Conservation (phyloP, 2,329 filamentous ascomycete species). For the Chaetothyriales sp. region DNA sequence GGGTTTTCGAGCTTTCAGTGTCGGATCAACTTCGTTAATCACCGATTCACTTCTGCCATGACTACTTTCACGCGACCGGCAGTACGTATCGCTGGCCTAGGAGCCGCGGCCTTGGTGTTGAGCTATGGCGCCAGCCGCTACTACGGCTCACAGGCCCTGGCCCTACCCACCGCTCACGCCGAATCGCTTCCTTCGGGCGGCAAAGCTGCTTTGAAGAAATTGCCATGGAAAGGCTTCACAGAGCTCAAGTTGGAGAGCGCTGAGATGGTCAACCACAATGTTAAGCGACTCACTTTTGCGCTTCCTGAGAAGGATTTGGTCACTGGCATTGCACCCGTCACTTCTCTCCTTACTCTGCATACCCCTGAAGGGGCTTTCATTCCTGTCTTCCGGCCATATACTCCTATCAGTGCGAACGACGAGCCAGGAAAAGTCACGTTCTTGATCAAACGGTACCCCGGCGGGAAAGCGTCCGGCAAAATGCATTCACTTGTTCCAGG, state of each 20-base stretch:
- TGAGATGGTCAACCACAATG: conserved; percentile 45
- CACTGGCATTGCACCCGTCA: conserved; percentile 32
- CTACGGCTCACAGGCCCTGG: conserved; percentile 10
- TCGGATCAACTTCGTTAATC: not conserved
- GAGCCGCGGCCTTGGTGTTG: conserved; percentile 7
- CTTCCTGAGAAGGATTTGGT: conserved; percentile 35
- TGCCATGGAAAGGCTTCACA: conserved; percentile 27
- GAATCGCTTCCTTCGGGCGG: conserved; percentile 17
- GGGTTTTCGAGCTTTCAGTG: not conserved
- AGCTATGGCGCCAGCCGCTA: conserved; percentile 12
- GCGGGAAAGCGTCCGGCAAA: conserved; percentile 50
- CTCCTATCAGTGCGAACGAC: conserved; percentile 45
- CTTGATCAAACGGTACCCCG: conserved; percentile 54
- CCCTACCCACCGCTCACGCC: conserved; percentile 14
- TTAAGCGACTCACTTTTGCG: conserved; percentile 44
- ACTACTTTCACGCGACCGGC: conserved; percentile 4
- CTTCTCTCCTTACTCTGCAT: conserved; percentile 47
- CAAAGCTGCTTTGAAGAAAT: conserved; percentile 16
- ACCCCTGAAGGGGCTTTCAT: conserved; percentile 44
- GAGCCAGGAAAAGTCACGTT: conserved; percentile 48
- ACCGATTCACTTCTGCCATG: not conserved
- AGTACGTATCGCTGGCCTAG: conserved; percentile 5
- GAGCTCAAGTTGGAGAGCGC: conserved; percentile 39
- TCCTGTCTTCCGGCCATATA: conserved; percentile 53
- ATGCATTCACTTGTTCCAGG: conserved; percentile 54